Percentiles rank a stretch among this genome's conserved stretches.
phyloP scores from a whole-genome alignment of 352 stramenopile species.

The Halophytophthora batemanensis region DNA sequence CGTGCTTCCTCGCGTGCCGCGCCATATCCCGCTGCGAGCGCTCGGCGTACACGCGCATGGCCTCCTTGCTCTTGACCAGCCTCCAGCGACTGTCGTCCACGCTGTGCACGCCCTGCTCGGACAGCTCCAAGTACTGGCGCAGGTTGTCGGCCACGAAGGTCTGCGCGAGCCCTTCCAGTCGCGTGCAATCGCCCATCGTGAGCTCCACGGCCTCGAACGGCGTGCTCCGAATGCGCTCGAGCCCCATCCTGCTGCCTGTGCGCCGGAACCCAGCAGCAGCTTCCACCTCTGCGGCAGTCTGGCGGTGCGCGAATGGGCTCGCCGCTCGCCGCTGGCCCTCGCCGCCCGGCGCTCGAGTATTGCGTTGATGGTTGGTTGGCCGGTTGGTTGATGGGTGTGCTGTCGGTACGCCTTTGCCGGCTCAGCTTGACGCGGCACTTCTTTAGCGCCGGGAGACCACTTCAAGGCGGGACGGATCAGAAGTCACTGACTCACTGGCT shows the following conservation, averaged over 20 bases:
- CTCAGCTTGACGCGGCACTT: no score
- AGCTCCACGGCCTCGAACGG: conserved; percentile 24
- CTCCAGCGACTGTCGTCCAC: conserved; percentile 36
- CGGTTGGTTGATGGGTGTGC: no score
- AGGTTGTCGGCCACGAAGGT: conserved; percentile 32
- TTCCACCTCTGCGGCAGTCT: no score
- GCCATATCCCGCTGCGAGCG: conserved; percentile 25
- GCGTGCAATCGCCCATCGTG: conserved; percentile 20
- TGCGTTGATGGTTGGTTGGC: no score
- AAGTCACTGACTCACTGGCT: no score
- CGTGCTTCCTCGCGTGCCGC: conserved; percentile 13
- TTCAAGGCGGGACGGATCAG: no score
- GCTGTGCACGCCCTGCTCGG: conserved; percentile 17
- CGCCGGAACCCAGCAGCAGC: background rate
- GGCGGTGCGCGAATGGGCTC: no score
- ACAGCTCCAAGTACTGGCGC: conserved; percentile 35
- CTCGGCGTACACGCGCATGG: conserved; percentile 26
- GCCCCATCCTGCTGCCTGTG: conserved; percentile 3
- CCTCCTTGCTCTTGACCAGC: conserved; percentile 28
- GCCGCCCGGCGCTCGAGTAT: no score
- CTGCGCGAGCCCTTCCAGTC: conserved; percentile 22
- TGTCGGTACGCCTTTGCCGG: no score
- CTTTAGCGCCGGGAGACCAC: no score
- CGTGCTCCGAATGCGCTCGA: conserved; percentile 20
- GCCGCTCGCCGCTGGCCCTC: no score